Evolutionary conservation across 1,284 basidiomycete genomes (phyloP), one percentile per base, ranked within the genome.

Genomic region (Spongiforma sp.): DNA sequence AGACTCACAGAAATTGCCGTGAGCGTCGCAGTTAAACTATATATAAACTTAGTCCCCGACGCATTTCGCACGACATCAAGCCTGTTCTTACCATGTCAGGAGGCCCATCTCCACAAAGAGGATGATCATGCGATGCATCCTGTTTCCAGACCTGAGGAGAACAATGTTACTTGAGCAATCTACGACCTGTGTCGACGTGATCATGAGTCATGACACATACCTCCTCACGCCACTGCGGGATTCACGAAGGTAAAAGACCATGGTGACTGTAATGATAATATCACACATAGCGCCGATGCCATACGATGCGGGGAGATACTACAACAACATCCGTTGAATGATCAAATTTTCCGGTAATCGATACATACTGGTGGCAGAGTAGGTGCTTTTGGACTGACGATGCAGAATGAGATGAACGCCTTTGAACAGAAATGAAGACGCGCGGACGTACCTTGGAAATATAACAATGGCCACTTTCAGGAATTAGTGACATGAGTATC

Each of bases 201-300:
- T 10, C 24, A 24, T 24, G 24, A n/a, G 4, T 10, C 24, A 24
- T 24, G 24, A 46, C 43, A 46, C 43, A 15, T 14, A 46, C 43
- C 43, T n/a, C 24, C 24, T 46, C 24, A 46, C 43, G 11, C 65
- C 65, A 2, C 56, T 61, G 17, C 46, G 62, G 3, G 41, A 56
- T 28, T 66, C 65, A 8, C 59, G 57, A 21, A 66, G 62, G 30
- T 58, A 64, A 59, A 50, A 64, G 21, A 66, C 33, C 65, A 66
- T 66, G 3, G 65, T 61, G 8, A 2, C 53, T 1, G 57, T 9
- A 14, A 66, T 64, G 43, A 66, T 32, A n/a, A 61, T 39, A 24
- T 64, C 62, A 33, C 65, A 61, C 7, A 48, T 5, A 5, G 60
- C 60, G 24, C 53, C 43, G 19, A 52, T 52, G n/a, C 36, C 60